Evolutionary conservation across 306 rosid genomes (phyloP).

Genomic region (Quercus dentata): DNA sequence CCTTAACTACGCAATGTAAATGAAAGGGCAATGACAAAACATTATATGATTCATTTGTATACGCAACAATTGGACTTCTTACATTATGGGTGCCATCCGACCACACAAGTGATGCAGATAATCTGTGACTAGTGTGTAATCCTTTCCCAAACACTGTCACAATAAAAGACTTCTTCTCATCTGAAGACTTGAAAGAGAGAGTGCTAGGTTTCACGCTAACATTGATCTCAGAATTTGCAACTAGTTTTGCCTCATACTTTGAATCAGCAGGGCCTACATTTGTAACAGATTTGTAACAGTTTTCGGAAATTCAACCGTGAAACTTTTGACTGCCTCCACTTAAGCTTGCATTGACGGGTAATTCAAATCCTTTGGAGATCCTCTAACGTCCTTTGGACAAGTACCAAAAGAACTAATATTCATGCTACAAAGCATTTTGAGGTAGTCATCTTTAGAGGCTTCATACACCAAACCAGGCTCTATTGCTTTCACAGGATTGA

Average conservation of each 20-base stretch:
- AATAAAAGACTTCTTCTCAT: constrained; percentile 21
- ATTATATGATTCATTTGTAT: no score
- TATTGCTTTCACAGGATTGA: constrained; percentile 21
- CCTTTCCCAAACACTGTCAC: constrained; percentile 16
- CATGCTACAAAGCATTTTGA: constrained; percentile 17
- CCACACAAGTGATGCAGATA: constrained; percentile 27
- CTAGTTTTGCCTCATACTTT: constrained; percentile 10
- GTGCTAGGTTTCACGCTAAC: constrained; percentile 18
- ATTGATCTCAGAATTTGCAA: background rate
- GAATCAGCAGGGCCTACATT: constrained; percentile 30
- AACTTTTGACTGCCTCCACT: background rate
- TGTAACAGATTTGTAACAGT: constrained; percentile 14
- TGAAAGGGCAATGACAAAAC: no score
- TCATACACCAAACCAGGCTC: constrained; percentile 37
- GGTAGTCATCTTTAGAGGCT: constrained; percentile 23
- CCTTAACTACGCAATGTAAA: no score
- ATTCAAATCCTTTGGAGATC: constrained; percentile 23
- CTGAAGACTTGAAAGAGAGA: constrained; percentile 16
- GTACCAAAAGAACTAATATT: no score
- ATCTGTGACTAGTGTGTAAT: background rate
- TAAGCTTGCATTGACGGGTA: constrained; percentile 24
- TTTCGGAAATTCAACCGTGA: constrained; percentile 7
- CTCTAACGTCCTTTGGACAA: background rate
- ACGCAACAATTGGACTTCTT: constrained; percentile 27
- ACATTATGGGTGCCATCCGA: constrained; percentile 21